phyloP scores from a whole-genome alignment of 2,329 filamentous ascomycete genomes.

The Diaporthe caulivora region DNA sequence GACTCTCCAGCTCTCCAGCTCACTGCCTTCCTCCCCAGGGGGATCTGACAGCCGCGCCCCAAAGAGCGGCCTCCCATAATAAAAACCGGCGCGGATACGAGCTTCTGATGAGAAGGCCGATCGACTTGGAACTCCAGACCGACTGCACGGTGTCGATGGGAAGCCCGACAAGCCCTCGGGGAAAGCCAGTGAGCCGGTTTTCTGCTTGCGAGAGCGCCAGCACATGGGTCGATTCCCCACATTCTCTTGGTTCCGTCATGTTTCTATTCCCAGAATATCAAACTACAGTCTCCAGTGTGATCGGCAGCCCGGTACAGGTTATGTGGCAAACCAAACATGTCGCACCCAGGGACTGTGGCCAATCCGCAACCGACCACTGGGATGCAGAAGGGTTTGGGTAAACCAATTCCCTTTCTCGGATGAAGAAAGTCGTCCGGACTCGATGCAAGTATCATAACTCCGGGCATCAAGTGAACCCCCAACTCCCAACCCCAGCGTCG shows the following conservation, averaged over 20 bases:
- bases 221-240: slow-evolving; percentile 27
- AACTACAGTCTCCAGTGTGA: slow-evolving; percentile 18
- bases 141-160: slow-evolving; percentile 19
- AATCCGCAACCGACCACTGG: slow-evolving; percentile 12
- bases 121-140: background rate
- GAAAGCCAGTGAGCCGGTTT: background rate
- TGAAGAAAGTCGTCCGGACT: background rate
- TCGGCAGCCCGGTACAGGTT: slow-evolving; percentile 23
- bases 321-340: slow-evolving; percentile 20
- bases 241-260: slow-evolving; percentile 17
- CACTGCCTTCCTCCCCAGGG: background rate
- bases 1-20: slow-evolving; percentile 6
- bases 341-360: slow-evolving; percentile 6
- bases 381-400: slow-evolving; percentile 1
- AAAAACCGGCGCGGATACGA: slow-evolving; percentile 26
- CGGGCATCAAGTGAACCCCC: background rate
- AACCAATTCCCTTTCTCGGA: background rate
- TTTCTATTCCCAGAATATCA: slow-evolving; percentile 20
- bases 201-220: slow-evolving; percentile 1
- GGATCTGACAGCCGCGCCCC: slow-evolving; percentile 10
- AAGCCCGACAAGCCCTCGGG: background rate
- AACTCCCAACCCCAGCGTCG: background rate
- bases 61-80: slow-evolving; percentile 9
- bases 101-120: slow-evolving; percentile 14
- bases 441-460: background rate